These are phyloP conservation scores for Goffeauzyma gilvescens DNA, from an alignment of 768 basidiomycete species.

Conservation along the genomic window DNA sequence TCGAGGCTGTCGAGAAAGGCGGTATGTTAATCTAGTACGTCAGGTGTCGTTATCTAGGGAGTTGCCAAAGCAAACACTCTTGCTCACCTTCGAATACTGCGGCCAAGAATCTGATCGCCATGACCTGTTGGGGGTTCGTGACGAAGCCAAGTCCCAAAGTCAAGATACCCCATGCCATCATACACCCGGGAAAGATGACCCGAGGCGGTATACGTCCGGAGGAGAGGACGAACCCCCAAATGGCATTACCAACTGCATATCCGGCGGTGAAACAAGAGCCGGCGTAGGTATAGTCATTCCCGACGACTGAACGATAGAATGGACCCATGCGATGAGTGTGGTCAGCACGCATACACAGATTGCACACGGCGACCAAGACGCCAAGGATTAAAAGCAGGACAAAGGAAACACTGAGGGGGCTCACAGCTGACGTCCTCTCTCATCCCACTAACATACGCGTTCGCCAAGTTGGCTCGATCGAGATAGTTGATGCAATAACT, in stretches of 20 bases:
- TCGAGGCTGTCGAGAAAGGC: conserved; percentile 56
- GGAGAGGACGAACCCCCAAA: conserved; percentile 13
- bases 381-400: conserved; percentile 5
- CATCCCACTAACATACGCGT: conserved; percentile 67
- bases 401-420: conserved; percentile 54
- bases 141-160: conserved; percentile 14
- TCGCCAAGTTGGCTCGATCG: conserved; percentile 35
- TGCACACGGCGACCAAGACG: conserved; percentile 32
- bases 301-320: no score
- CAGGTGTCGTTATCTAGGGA: no score
- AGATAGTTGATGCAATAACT: conserved; percentile 33
- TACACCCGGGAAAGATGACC: conserved; percentile 50
- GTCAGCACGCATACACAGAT: conserved; percentile 22
- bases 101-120: conserved; percentile 52
- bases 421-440: conserved; percentile 48
- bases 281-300: conserved; percentile 23
- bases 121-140: conserved; percentile 31
- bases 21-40: no score
- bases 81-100: no score
- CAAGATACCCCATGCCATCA: conserved; percentile 6
- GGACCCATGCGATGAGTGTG: no score
- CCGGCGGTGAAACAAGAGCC: conserved; percentile 56
- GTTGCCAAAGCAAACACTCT: no score
- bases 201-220: conserved; percentile 38
- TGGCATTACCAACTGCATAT: conserved; percentile 43